phyloP scores from a whole-genome alignment of 352 stramenopile species.

The Phytophthora lateralis region DNA sequence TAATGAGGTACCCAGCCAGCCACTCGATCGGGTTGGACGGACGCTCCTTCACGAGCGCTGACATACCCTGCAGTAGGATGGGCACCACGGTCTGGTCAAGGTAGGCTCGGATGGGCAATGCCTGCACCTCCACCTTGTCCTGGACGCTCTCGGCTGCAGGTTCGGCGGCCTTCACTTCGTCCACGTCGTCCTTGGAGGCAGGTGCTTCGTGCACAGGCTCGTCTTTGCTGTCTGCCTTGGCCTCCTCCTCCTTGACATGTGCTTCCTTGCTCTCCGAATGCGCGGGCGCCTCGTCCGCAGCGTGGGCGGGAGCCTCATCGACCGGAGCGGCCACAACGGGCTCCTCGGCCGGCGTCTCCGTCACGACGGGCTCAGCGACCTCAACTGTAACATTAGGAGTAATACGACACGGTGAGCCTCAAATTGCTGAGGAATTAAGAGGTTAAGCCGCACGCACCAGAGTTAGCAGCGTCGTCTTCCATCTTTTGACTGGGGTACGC shows the following conservation, averaged over 20 bases:
- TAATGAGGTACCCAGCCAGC: slow-evolving; percentile 95
- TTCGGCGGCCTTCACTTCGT: slow-evolving; percentile 68
- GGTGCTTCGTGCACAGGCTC: slow-evolving; percentile 29
- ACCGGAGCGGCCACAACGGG: not conserved
- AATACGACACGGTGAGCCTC: not conserved
- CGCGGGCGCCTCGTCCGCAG: slow-evolving; percentile 14
- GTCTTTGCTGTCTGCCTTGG: slow-evolving; percentile 27
- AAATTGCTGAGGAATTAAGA: not conserved
- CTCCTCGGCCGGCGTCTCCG: slow-evolving; percentile 25
- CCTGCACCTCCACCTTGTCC: slow-evolving; percentile 92
- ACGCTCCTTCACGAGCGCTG: slow-evolving; percentile 97
- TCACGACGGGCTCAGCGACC: slow-evolving; percentile 19
- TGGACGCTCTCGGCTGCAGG: slow-evolving; percentile 74
- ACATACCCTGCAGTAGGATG: slow-evolving; percentile 98
- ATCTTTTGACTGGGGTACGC: slow-evolving; percentile 28
- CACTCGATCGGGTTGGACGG: slow-evolving; percentile 97
- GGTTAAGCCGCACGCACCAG: slow-evolving; percentile 27
- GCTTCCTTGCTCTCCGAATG: slow-evolving; percentile 41
- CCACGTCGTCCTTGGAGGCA: slow-evolving; percentile 33
- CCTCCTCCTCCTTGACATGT: slow-evolving; percentile 36
- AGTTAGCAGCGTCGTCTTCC: slow-evolving; percentile 58
- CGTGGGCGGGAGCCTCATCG: slow-evolving; percentile 8
- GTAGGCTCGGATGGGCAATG: slow-evolving; percentile 97
- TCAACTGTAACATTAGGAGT: not conserved
- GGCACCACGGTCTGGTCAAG: slow-evolving; percentile 98